Conservation (phyloP, 768 basidiomycete species). For the Agaricus subrufescens region DNA sequence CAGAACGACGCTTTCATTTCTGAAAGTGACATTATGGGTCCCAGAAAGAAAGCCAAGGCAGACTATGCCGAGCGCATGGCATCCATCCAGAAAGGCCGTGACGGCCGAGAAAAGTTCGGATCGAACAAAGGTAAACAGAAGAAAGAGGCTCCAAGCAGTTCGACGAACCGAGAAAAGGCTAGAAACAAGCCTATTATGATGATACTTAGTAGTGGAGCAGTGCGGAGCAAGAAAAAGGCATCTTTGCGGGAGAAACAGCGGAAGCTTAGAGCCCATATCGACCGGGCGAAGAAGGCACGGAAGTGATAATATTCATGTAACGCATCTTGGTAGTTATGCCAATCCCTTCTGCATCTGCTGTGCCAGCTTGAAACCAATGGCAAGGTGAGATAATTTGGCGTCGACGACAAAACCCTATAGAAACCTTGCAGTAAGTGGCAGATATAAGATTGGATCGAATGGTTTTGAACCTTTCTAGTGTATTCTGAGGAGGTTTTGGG, state of each 20-base stretch:
- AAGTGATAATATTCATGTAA: conserved; percentile 11
- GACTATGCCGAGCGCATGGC: conserved; percentile 94
- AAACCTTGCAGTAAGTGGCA: conserved; percentile 1
- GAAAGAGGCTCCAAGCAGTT: conserved; percentile 75
- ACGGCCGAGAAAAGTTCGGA: conserved; percentile 92
- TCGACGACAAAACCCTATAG: conserved; percentile 63
- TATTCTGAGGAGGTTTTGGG: conserved; percentile 40
- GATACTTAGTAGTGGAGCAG: conserved; percentile 72
- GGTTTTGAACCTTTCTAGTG: conserved; percentile 41
- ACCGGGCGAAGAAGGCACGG: conserved; percentile 55
- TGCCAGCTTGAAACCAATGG: conserved; percentile 61
- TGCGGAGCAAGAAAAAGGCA: conserved; percentile 81
- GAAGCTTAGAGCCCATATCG: conserved; percentile 71
- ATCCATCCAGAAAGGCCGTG: conserved; percentile 86
- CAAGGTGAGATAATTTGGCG: conserved; percentile 74
- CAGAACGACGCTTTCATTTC: conserved; percentile 64
- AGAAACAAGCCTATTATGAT: conserved; percentile 96
- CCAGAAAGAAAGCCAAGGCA: conserved; percentile 88
- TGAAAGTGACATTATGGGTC: conserved; percentile 89
- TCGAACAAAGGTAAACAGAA: conserved; percentile 90
- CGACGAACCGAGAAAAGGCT: conserved; percentile 89
- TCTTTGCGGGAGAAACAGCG: conserved; percentile 79
- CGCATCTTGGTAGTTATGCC: not conserved
- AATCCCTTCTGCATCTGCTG: conserved; percentile 20
- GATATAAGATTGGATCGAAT: not conserved